A percentile compares a stretch with the other conserved stretches of the same genome.
Conservation (phyloP, 164 flowering plant genomes). For the Sedum album region DNA sequence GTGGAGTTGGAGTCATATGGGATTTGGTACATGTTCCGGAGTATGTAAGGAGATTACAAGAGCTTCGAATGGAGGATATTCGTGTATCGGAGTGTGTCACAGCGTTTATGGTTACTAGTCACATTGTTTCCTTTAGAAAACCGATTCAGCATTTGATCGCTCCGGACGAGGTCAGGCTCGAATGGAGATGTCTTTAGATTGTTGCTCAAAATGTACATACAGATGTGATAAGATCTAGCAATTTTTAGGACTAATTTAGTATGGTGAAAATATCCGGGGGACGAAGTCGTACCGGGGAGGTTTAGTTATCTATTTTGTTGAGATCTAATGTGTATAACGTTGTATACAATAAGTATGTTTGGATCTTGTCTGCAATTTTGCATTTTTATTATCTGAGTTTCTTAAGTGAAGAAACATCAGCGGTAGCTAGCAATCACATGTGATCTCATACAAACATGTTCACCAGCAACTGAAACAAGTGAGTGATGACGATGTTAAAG, state of each 20-base stretch:
- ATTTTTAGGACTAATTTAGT: not conserved
- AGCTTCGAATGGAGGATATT: constrained; percentile 79
- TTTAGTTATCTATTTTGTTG: not conserved
- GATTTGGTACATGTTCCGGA: constrained; percentile 85
- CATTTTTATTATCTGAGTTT: not conserved
- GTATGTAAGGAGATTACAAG: constrained; percentile 64
- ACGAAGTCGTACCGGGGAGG: constrained; percentile 42
- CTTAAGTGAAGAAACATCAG: not conserved
- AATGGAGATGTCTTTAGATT: constrained; percentile 50
- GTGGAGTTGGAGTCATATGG: constrained; percentile 88
- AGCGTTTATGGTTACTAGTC: constrained; percentile 85
- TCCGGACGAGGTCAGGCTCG: constrained; percentile 51
- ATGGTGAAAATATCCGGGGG: constrained; percentile 21
- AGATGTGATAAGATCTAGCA: not conserved
- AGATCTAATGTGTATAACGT: not conserved
- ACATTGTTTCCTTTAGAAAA: constrained; percentile 79
- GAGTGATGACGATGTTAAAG: not conserved
- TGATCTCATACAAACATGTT: not conserved
- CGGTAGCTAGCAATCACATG: not conserved
- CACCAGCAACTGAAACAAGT: not conserved
- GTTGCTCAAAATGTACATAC: not conserved
- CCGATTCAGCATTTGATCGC: constrained; percentile 45
- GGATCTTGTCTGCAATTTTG: not conserved
- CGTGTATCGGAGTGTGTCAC: constrained; percentile 82
- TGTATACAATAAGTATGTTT: not conserved